Evolutionary conservation across 352 stramenopile species (phyloP).

Genomic region (Plasmopara halstedii): DNA sequence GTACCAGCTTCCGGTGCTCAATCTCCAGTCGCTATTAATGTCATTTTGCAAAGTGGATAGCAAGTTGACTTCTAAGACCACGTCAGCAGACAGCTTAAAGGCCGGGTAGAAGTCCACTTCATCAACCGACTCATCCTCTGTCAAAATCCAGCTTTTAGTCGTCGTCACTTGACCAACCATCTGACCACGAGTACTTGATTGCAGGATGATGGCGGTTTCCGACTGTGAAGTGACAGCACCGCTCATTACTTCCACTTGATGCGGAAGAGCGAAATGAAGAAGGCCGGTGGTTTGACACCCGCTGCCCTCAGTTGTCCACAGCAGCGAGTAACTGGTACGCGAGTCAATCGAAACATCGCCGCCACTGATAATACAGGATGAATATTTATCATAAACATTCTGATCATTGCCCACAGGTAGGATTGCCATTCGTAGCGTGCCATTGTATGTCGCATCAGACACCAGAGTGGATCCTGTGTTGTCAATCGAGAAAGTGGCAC

Average conservation of each 20-base stretch:
- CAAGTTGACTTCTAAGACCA: conserved; percentile 33
- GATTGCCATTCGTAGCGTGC: conserved; percentile 54
- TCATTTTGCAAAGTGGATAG: conserved; percentile 38
- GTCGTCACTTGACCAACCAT: conserved; percentile 49
- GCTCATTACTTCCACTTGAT: conserved; percentile 48
- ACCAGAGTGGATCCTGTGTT: conserved; percentile 29
- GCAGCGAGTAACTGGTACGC: conserved; percentile 54
- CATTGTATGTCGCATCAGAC: conserved; percentile 33
- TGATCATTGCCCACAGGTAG: conserved; percentile 28
- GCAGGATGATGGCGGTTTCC: conserved; percentile 28
- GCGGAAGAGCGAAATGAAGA: conserved; percentile 61
- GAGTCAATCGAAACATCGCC: conserved; percentile 39
- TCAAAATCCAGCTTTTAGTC: conserved; percentile 37
- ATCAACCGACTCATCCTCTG: conserved; percentile 37
- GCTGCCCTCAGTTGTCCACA: conserved; percentile 50
- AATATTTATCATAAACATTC: conserved; percentile 53
- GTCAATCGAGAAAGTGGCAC: conserved; percentile 37
- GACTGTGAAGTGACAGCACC: conserved; percentile 13
- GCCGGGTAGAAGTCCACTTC: conserved; percentile 56
- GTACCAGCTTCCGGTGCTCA: conserved; percentile 54
- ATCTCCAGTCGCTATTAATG: conserved; percentile 48
- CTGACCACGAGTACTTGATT: conserved; percentile 48
- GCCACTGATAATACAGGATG: conserved; percentile 47
- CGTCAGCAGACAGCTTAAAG: conserved; percentile 25
- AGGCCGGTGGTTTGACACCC: conserved; percentile 40